Evolutionary conservation across 345 rosid species (phyloP).

Genomic region (Garcia nutans): DNA sequence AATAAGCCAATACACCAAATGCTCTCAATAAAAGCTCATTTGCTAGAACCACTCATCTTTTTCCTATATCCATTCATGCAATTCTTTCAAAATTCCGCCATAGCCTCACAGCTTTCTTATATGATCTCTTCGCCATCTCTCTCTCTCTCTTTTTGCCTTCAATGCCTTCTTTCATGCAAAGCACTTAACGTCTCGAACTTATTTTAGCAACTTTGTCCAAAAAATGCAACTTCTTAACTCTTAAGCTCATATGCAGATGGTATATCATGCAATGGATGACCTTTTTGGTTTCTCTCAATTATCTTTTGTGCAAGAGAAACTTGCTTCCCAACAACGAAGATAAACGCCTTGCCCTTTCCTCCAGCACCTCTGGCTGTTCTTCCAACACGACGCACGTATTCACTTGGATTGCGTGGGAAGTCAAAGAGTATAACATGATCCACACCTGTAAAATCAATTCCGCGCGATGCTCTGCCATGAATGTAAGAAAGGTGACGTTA

Average conservation of each 20-base stretch:
- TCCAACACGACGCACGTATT: constrained; percentile 91
- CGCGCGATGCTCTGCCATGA: constrained; percentile 77
- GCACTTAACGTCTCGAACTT: no score
- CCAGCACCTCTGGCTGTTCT: constrained; percentile 93
- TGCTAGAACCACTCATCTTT: no score
- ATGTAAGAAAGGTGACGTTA: constrained; percentile 14
- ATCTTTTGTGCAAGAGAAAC: constrained; percentile 65
- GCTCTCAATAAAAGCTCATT: no score
- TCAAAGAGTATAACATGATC: constrained; percentile 85
- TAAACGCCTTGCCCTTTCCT: constrained; percentile 83
- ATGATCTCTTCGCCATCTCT: no score
- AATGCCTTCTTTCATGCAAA: no score
- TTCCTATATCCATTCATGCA: no score
- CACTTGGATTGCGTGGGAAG: constrained; percentile 90
- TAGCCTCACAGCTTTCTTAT: no score
- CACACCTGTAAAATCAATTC: constrained; percentile 78
- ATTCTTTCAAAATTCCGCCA: no score
- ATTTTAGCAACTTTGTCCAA: no score
- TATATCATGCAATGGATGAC: constrained; percentile 89
- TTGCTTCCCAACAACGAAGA: constrained; percentile 90
- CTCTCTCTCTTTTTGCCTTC: no score
- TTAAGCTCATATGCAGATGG: constrained; percentile 70
- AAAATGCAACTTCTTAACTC: constrained; percentile 11
- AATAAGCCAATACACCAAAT: no score
- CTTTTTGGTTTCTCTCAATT: constrained; percentile 74